These are phyloP conservation scores for Coniella vitis DNA, from an alignment of 2,329 filamentous ascomycete species.

Conservation along the genomic window DNA sequence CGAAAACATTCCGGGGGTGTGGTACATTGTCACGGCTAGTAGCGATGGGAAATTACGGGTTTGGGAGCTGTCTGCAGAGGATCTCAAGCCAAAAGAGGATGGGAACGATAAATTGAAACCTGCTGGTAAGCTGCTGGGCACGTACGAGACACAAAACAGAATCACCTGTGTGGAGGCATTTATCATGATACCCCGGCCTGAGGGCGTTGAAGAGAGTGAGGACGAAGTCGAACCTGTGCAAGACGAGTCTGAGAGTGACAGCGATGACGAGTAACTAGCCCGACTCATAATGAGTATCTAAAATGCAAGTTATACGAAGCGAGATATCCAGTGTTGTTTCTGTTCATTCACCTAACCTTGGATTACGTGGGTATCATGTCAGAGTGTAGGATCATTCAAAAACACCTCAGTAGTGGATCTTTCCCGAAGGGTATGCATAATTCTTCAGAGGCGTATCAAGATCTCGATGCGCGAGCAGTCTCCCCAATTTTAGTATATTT, in stretches of 20 bases:
- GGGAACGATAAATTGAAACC: conserved; percentile 23
- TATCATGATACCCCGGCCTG: conserved; percentile 67
- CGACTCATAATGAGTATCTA: not conserved
- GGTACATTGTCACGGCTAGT: conserved; percentile 63
- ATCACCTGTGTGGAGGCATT: conserved; percentile 87
- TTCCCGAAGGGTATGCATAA: too few species aligned
- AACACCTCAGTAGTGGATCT: too few species aligned
- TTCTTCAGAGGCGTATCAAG: too few species aligned
- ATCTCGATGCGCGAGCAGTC: too few species aligned
- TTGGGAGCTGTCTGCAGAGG: conserved; percentile 54
- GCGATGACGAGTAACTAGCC: conserved; percentile 22
- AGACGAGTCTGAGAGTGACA: conserved; percentile 30
- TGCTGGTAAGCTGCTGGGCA: conserved; percentile 63
- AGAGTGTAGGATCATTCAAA: too few species aligned
- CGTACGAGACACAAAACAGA: conserved; percentile 77
- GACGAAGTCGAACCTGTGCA: conserved; percentile 39
- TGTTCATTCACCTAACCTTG: too few species aligned
- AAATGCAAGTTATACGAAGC: too few species aligned
- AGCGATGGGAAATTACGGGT: conserved; percentile 82
- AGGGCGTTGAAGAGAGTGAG: conserved; percentile 54
- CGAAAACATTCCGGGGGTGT: conserved; percentile 34
- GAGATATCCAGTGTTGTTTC: too few species aligned
- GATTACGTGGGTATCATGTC: too few species aligned
- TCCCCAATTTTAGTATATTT: too few species aligned
- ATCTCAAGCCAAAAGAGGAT: conserved; percentile 30